A percentile compares a stretch with the other conserved stretches of the same genome.
These are phyloP conservation scores for Kokia cookei DNA, from an alignment of 441 rosid species.

Conservation along the genomic window DNA sequence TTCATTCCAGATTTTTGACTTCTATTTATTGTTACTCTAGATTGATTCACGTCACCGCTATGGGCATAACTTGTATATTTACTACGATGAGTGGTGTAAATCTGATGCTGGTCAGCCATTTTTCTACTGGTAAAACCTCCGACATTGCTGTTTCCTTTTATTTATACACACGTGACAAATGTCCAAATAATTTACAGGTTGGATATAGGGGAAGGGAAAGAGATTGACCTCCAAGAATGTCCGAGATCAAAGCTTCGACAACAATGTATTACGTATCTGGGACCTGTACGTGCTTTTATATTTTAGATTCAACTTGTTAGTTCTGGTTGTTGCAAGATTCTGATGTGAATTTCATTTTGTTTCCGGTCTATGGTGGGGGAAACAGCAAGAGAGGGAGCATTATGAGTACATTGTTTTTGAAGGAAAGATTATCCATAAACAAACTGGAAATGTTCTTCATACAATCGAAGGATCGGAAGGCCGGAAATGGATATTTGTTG, in stretches of 20 bases:
- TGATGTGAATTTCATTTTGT: too few relatives aligned
- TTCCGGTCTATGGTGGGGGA: too few relatives aligned
- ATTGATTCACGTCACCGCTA: slow-evolving; percentile 94
- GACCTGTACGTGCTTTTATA: slow-evolving; percentile 54
- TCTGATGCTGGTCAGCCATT: slow-evolving; percentile 82
- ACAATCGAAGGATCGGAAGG: slow-evolving; percentile 41
- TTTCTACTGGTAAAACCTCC: slow-evolving; percentile 59
- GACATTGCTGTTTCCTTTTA: not conserved
- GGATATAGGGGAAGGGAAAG: slow-evolving; percentile 87
- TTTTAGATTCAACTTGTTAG: not conserved
- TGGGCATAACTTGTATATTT: slow-evolving; percentile 70
- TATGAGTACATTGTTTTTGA: slow-evolving; percentile 54
- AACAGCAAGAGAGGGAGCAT: slow-evolving; percentile 83
- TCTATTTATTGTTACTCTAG: slow-evolving; percentile 25
- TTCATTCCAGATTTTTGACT: not conserved
- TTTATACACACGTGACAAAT: too few relatives aligned
- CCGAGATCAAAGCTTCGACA: slow-evolving; percentile 60
- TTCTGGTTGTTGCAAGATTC: slow-evolving; percentile 9
- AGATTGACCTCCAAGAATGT: slow-evolving; percentile 56
- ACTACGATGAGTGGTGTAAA: slow-evolving; percentile 74
- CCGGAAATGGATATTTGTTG: slow-evolving; percentile 76
- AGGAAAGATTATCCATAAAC: slow-evolving; percentile 67
- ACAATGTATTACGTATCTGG: slow-evolving; percentile 80
- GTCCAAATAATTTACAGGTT: slow-evolving; percentile 39
- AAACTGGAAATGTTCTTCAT: slow-evolving; percentile 43